A percentile compares a stretch with the other conserved stretches of the same genome.
These are phyloP conservation scores for Euphorbia schlechtendalii DNA, from an alignment of 441 rosid species.

Conservation along the genomic window DNA sequence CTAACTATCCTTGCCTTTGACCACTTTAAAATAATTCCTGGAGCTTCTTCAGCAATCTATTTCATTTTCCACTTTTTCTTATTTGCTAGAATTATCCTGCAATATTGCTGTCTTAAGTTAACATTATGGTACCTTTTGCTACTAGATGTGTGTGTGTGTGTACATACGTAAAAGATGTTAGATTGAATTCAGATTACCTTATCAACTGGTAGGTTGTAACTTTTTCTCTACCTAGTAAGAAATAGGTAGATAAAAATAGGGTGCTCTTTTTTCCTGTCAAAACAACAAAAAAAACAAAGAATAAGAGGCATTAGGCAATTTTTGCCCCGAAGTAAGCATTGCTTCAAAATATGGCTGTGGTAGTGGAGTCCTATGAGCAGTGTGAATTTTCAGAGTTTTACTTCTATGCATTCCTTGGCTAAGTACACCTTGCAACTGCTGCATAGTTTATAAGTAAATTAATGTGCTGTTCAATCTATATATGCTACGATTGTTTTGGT, in stretches of 20 bases:
- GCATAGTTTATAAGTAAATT: not conserved
- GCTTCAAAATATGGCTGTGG: not conserved
- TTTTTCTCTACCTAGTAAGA: not conserved
- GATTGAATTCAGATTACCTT: not conserved
- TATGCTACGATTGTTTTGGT: not conserved
- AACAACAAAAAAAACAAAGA: not conserved
- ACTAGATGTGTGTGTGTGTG: no score
- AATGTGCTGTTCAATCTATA: not conserved
- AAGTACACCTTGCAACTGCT: not conserved
- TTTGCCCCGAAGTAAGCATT: no score
- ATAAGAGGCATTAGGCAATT: not conserved
- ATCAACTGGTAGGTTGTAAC: not conserved
- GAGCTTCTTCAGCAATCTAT: not conserved
- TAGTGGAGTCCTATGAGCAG: not conserved
- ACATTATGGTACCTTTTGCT: not conserved
- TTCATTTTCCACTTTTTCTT: not conserved
- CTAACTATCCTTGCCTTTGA: not conserved
- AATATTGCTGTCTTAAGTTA: not conserved
- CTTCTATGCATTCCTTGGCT: not conserved
- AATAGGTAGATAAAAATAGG: not conserved
- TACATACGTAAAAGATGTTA: no score
- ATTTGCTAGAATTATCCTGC: not conserved
- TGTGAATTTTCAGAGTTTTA: not conserved
- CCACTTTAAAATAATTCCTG: conserved; percentile 2
- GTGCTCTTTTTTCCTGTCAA: not conserved